phyloP scores from a whole-genome alignment of 2,329 filamentous ascomycete species.

The Xylaria sp. region DNA sequence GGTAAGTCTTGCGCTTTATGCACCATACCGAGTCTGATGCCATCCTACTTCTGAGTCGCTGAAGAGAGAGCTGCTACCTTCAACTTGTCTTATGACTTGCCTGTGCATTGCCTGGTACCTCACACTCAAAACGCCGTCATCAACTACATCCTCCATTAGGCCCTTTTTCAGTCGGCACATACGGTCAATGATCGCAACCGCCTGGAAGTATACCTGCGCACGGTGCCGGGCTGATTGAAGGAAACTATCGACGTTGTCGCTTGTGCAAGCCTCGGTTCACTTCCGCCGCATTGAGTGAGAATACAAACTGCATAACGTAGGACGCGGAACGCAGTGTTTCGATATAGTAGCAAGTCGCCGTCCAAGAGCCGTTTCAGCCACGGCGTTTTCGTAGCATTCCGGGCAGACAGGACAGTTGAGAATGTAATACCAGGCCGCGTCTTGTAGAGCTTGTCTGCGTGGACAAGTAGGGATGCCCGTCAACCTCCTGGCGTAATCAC shows the following conservation, averaged over 20 bases:
- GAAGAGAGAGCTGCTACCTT: too few relatives aligned
- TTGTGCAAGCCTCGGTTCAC: background rate
- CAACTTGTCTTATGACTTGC: too few relatives aligned
- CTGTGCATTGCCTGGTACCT: too few relatives aligned
- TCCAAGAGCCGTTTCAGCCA: background rate
- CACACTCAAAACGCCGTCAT: background rate
- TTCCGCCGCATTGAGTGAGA: background rate
- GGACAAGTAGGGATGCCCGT: background rate
- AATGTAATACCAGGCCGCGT: background rate
- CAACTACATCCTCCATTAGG: background rate
- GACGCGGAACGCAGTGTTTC: background rate
- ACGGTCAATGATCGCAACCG: background rate
- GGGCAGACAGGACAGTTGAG: background rate
- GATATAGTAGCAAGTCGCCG: background rate
- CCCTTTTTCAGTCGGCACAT: background rate
- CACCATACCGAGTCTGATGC: background rate
- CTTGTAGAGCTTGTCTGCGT: background rate
- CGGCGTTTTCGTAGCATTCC: background rate
- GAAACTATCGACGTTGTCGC: background rate
- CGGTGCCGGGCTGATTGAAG: background rate
- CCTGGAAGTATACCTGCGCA: background rate
- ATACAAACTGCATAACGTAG: background rate
- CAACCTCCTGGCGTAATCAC: background rate
- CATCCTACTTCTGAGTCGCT: background rate
- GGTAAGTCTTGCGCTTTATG: background rate